Conservation (phyloP, 1,284 basidiomycete species). For the Erythrobasidium hasegawianum region DNA sequence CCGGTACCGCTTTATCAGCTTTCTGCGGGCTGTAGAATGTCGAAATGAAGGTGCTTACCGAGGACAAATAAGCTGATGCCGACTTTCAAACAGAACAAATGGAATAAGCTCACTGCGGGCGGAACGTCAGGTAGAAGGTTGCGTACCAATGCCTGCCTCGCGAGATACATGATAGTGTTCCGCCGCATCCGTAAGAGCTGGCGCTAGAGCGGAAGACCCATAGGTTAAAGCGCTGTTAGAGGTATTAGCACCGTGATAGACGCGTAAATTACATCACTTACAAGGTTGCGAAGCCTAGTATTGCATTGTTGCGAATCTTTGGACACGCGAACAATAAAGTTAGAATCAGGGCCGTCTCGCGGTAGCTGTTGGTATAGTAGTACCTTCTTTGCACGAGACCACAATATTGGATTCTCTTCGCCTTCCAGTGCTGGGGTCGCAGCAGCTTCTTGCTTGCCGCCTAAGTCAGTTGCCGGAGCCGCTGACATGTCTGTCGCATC, state of each 20-base stretch:
- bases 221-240: conserved; percentile 17
- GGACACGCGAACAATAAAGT: no score
- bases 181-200: conserved; percentile 9
- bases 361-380: neutral
- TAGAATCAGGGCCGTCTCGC: no score
- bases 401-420: conserved; percentile 11
- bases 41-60: neutral
- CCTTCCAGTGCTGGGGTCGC: conserved; percentile 14
- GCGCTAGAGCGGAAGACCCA: conserved; percentile 19
- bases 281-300: conserved; percentile 24
- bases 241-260: neutral
- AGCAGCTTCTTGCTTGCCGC: conserved; percentile 21
- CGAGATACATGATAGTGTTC: conserved; percentile 19
- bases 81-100: no score
- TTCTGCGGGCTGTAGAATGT: neutral
- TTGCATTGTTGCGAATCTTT: conserved; percentile 22
- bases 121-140: no score
- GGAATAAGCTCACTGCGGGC: no score
- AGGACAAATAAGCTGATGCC: conserved; percentile 24
- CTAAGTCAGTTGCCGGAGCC: no score
- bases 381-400: conserved; percentile 25
- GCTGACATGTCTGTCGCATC: no score
- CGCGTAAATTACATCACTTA: neutral
- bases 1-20: neutral
- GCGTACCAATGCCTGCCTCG: no score